Conservation (phyloP, 345 rosid species). For the Salix exigua region DNA sequence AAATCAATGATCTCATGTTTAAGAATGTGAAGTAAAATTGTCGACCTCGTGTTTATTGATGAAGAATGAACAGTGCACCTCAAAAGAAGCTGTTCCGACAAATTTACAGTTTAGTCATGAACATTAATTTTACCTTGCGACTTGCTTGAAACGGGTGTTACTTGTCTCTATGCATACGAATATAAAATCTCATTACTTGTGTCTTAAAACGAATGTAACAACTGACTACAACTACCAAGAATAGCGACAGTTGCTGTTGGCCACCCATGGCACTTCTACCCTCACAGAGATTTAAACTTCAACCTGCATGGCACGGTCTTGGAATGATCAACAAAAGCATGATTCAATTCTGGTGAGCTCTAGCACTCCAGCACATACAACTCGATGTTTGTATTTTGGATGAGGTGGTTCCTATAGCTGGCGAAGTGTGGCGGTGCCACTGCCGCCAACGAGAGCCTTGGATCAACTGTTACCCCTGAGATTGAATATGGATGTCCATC, state of each 20-base stretch:
- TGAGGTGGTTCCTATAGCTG: not conserved
- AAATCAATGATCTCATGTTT: conserved; percentile 20
- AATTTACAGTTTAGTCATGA: not conserved
- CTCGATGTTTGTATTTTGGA: not conserved
- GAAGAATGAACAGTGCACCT: not conserved
- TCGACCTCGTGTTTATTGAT: not conserved
- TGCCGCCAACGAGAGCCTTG: not conserved
- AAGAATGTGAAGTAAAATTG: not conserved
- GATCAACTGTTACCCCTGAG: not conserved
- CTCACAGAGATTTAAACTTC: not conserved
- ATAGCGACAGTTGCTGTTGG: not conserved
- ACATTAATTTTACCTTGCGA: not conserved
- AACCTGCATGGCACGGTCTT: too few relatives aligned
- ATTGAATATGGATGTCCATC: not conserved
- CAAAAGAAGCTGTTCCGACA: not conserved
- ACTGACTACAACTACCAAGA: not conserved
- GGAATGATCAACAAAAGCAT: not conserved
- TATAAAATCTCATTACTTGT: not conserved
- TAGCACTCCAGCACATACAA: not conserved
- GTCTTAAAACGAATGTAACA: not conserved
- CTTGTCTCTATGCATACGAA: not conserved
- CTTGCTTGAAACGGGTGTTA: not conserved
- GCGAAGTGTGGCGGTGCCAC: not conserved
- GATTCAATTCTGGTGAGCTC: not conserved
- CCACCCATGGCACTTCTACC: not conserved